Percentiles rank a stretch among this genome's conserved stretches.
These are phyloP conservation scores for Staphylotrichum longicolle DNA, from an alignment of 495 filamentous ascomycete genomes.

Conservation along the genomic window DNA sequence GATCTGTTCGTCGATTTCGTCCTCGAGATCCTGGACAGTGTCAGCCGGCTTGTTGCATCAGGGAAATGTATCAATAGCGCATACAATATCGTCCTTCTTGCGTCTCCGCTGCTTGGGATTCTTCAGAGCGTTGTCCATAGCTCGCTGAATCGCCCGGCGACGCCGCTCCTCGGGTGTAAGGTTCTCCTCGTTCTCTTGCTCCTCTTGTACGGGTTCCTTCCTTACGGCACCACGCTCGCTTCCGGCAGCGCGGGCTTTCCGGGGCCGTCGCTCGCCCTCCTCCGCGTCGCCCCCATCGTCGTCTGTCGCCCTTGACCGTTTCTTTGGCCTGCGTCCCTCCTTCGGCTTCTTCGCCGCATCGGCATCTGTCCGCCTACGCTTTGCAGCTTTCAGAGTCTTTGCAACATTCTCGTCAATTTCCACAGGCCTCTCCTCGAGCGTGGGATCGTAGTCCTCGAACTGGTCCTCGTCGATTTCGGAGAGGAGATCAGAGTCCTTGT, in stretches of 20 bases:
- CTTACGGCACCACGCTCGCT: conserved; percentile 42
- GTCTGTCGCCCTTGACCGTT: conserved; percentile 54
- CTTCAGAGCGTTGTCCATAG: conserved; percentile 83
- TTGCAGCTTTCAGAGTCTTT: conserved; percentile 65
- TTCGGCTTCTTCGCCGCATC: conserved; percentile 66
- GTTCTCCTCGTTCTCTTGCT: conserved; percentile 62
- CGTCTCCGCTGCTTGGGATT: conserved; percentile 75
- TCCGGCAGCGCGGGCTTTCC: conserved; percentile 38
- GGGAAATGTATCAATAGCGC: conserved; percentile 30
- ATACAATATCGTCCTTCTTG: conserved; percentile 84
- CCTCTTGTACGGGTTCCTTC: conserved; percentile 53
- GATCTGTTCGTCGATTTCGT: conserved; percentile 84
- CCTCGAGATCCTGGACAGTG: conserved; percentile 72
- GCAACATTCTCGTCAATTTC: conserved; percentile 87
- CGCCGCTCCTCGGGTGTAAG: conserved; percentile 66
- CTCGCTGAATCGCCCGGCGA: conserved; percentile 73
- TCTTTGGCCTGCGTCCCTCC: conserved; percentile 76
- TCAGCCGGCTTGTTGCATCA: conserved; percentile 19
- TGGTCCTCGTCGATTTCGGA: conserved; percentile 95
- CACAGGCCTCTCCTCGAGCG: conserved; percentile 73
- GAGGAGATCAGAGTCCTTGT: conserved; percentile 75
- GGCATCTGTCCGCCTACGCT: conserved; percentile 70
- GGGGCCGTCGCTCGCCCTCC: conserved; percentile 50
- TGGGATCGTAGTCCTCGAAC: conserved; percentile 86
- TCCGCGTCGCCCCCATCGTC: conserved; percentile 57